A percentile compares a stretch with the other conserved stretches of the same genome.
These are phyloP conservation scores for Rhodotorula diobovata DNA, from an alignment of 768 basidiomycete species.

Conservation along the genomic window DNA sequence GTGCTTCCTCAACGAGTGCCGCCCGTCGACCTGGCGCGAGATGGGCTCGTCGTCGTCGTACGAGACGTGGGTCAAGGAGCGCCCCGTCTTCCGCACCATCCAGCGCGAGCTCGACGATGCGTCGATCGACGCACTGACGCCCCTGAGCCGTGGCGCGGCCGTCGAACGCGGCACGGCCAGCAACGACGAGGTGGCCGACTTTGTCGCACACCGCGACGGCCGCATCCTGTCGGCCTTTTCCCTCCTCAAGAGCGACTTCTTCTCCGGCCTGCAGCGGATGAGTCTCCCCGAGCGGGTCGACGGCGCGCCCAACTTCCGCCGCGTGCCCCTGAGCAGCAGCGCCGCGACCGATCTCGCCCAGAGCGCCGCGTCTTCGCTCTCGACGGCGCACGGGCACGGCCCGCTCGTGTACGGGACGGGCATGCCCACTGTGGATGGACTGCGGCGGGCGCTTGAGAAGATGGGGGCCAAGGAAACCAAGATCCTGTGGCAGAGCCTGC, in stretches of 20 bases:
- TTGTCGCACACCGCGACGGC: constrained; percentile 79
- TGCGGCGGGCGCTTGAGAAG: constrained; percentile 69
- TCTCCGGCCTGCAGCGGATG: constrained; percentile 85
- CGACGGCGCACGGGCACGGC: background rate
- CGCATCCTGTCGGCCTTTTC: constrained; percentile 82
- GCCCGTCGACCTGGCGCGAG: constrained; percentile 31
- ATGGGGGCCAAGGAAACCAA: constrained; percentile 68
- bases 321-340: constrained; percentile 56
- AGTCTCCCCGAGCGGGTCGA: constrained; percentile 93
- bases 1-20: constrained; percentile 38
- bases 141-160: constrained; percentile 58
- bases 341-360: background rate
- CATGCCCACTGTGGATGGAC: constrained; percentile 88
- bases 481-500: constrained; percentile 89
- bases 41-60: constrained; percentile 52
- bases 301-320: constrained; percentile 88
- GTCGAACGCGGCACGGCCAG: constrained; percentile 41
- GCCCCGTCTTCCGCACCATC: constrained; percentile 96
- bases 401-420: constrained; percentile 57
- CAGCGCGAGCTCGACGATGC: constrained; percentile 79
- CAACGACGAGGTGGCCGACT: constrained; percentile 80
- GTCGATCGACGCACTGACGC: constrained; percentile 72
- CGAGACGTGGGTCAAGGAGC: constrained; percentile 72
- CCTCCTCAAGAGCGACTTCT: constrained; percentile 92
- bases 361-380: background rate